Evolutionary conservation across 768 basidiomycete species (phyloP), one percentile per base, ranked within the genome.

Genomic region (Tulasnella sp.): DNA sequence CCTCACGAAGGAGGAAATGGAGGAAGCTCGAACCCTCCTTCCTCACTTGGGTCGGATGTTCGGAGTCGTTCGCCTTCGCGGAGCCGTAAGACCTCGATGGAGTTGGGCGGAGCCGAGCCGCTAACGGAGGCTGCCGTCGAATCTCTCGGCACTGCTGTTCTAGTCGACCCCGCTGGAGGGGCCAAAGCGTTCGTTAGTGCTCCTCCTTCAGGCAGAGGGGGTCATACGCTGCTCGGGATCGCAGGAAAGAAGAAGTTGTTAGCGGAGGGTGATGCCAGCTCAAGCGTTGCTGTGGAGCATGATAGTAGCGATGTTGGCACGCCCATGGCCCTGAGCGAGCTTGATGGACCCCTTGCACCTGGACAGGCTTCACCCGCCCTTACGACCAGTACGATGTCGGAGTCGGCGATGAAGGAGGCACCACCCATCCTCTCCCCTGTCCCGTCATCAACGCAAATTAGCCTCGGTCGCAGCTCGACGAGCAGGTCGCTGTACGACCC

Each of bases 41-140:
- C 37, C 38, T 29, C 64, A 31, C 40, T 45, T 25, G 29, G n/a
- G 29, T 76, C 75, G 31, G 52, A 54, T 25, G n/a, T 22, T 34
- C 31, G 58, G 14, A 40, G 58, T 67, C 75, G 58, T 5, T 74
- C 73, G 36, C 73, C 73, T 36, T 74, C 73, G 7, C 54, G 54
- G 2, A 74, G 73, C 52, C 73, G 73, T 34, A 74, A 49, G n/a
- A 64, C 73, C 22, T 74, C 73, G 73, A 17, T 74, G 36, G 73
- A 74, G 12, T 58, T 52, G 36, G 67, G 31, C 2, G 36, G 31
- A 25, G 38, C 67, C 11, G 67, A 31, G 39, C 75, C 75, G 15
- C 68, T 76, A 37, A 76, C 75, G 67, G 75, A 76, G 40, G 75
- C 67, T 17, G 75, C 75, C 11, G 75, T 76, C 15, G 75, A 76